A percentile compares a stretch with the other conserved stretches of the same genome.
phyloP scores from a whole-genome alignment of 441 rosid genomes.

The Daphne laureola region DNA sequence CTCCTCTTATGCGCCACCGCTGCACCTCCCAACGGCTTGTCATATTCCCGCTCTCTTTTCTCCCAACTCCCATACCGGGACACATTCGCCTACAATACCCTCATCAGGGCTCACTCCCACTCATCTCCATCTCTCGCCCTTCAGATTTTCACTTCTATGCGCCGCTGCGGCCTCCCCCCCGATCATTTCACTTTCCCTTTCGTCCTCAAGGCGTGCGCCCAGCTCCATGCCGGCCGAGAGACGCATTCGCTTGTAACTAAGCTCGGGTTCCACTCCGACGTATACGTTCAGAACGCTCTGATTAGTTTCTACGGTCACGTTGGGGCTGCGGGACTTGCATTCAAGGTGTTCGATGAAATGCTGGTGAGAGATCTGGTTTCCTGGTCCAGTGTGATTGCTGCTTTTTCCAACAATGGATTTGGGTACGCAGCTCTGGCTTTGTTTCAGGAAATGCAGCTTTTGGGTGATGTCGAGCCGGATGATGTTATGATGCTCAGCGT shows the following conservation, averaged over 20 bases:
- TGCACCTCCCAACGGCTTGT: constrained; percentile 20
- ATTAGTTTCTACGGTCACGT: constrained; percentile 21
- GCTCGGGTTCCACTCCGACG: constrained; percentile 24
- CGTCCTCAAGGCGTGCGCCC: constrained; percentile 38
- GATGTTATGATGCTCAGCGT: constrained; percentile 30
- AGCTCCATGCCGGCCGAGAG: constrained; percentile 19
- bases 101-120: constrained; percentile 31
- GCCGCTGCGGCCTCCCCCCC: constrained; percentile 20
- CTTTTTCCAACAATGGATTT: constrained; percentile 26
- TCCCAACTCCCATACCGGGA: constrained; percentile 18
- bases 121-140: constrained; percentile 30
- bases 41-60: constrained; percentile 27
- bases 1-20: constrained; percentile 26
- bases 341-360: constrained; percentile 28
- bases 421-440: constrained; percentile 24
- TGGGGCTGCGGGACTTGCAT: constrained; percentile 13
- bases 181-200: constrained; percentile 52
- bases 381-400: constrained; percentile 30
- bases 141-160: constrained; percentile 34
- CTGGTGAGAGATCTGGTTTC: constrained; percentile 24
- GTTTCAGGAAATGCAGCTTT: constrained; percentile 28
- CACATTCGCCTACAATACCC: constrained; percentile 37
- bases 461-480: constrained; percentile 21
- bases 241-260: constrained; percentile 31
- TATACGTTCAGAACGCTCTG: constrained; percentile 31